Percentiles rank a stretch among this genome's conserved stretches.
Conservation (phyloP, 1,284 basidiomycete genomes). For the Anthracocystis panici-leucophaei region DNA sequence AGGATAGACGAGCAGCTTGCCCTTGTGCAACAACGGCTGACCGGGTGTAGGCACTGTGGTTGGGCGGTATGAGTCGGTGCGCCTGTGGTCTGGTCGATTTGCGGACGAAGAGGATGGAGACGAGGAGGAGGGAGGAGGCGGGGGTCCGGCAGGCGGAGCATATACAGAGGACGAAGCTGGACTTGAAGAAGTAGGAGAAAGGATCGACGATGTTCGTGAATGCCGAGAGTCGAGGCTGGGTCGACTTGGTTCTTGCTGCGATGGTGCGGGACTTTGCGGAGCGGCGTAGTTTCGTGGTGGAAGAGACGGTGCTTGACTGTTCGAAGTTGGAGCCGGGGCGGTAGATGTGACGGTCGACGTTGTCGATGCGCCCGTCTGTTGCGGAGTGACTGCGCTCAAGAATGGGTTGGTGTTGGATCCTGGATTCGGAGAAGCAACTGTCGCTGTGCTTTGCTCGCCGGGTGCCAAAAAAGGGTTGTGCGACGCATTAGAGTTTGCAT, state of each 20-base stretch:
- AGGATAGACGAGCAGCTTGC: slow-evolving; percentile 53
- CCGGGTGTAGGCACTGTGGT: slow-evolving; percentile 52
- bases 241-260: slow-evolving; percentile 16
- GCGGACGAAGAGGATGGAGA: slow-evolving; percentile 15
- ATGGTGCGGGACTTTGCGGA: slow-evolving; percentile 7
- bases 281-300: slow-evolving; percentile 27
- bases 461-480: slow-evolving; percentile 36
- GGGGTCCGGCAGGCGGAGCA: slow-evolving; percentile 26
- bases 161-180: slow-evolving; percentile 18
- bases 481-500: neutral
- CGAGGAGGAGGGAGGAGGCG: slow-evolving; percentile 8
- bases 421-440: neutral
- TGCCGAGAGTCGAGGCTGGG: slow-evolving; percentile 38
- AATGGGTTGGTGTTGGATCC: slow-evolving; percentile 30
- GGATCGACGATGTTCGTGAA: slow-evolving; percentile 23
- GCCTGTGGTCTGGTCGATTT: slow-evolving; percentile 9
- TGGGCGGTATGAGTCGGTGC: slow-evolving; percentile 31
- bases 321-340: neutral
- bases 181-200: slow-evolving; percentile 2
- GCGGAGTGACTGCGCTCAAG: slow-evolving; percentile 12
- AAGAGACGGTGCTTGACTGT: slow-evolving; percentile 12
- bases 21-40: slow-evolving; percentile 46
- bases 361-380: slow-evolving; percentile 14
- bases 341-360: neutral
- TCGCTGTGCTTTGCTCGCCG: slow-evolving; percentile 11